Evolutionary conservation across 108 stramenopile genomes (phyloP), one percentile per base, ranked within the genome.

Genomic region (Cylindrotheca fusiformis): DNA sequence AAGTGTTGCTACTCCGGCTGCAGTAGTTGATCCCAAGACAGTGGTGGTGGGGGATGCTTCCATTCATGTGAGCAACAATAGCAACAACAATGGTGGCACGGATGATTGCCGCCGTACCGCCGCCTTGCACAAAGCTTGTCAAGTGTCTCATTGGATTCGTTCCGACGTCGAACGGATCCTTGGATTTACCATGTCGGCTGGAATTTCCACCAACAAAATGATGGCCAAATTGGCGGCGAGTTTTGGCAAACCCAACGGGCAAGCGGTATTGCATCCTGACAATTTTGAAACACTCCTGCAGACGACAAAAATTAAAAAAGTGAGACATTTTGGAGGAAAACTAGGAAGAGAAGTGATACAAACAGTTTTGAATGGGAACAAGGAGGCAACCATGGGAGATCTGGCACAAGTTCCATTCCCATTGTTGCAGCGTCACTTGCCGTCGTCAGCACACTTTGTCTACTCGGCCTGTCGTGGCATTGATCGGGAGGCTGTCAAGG

Each of bases 211-310:
- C 33, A 86, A 75, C 64, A 94, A 94, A 60, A 71, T 84, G 60
- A 78, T 94, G 65, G 78, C 88, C 28, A 94, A 94, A 67, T 69
- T 94, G 41, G 82, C 84, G 22, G 92, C 92, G n/a, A 63, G 85
- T 5, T 87, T 83, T 66, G 92, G 88, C 18, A 94, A 94, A 68
- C 88, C 92, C 2, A 83, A 94, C 64, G 92, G 92, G 29, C 92
- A 94, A 73, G 88, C 92, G n/a, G 71, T 94, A 0, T 67, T 84
- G 48, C 74, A 70, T 56, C 85, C 87, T 2, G 45, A 63, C 19
- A 48, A 72, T 36, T 82, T 94, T 48, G 49, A 67, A 3, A 50
- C 75, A 18, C 45, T 94, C 4, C 66, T 94, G 72, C 61, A 71
- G 1, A 72, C 77, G 36, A 94, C 92, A 19, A 74, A 77, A 46